Percentiles rank a stretch among this genome's conserved stretches.
phyloP scores from a whole-genome alignment of 257 asterid genomes.

The Ballota nigra region DNA sequence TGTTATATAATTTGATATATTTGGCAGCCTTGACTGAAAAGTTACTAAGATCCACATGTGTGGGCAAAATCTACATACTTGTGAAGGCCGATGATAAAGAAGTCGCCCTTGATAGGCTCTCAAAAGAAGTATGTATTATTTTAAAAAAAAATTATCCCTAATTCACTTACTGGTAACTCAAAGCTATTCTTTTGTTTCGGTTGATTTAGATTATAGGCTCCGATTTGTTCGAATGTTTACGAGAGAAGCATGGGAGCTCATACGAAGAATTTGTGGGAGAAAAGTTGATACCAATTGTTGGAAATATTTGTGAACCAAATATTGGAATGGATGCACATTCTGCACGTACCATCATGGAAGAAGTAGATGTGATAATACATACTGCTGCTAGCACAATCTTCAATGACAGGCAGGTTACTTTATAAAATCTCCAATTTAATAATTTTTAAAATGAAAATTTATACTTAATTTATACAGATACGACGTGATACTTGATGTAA shows the following conservation, averaged over 20 bases:
- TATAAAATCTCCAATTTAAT: too few relatives aligned
- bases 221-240: conserved; percentile 35
- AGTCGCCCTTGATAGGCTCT: neutral
- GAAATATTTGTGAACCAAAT: conserved; percentile 33
- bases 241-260: conserved; percentile 33
- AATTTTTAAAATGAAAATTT: too few relatives aligned
- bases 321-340: conserved; percentile 40
- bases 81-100: neutral
- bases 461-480: neutral
- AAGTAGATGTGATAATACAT: conserved; percentile 39
- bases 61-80: neutral
- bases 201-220: conserved; percentile 32
- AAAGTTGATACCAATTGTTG: conserved; percentile 35
- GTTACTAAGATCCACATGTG: neutral
- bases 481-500: neutral
- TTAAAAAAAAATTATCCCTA: too few relatives aligned
- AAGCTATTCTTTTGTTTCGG: too few relatives aligned
- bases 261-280: conserved; percentile 29
- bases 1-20: neutral
- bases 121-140: neutral
- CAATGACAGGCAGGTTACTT: conserved; percentile 48
- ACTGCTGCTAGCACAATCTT: conserved; percentile 53
- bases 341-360: conserved; percentile 22
- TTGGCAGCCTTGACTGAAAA: neutral
- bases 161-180: too few relatives aligned